Evolutionary conservation across 208 protist species (phyloP), one percentile per base, ranked within the genome.

Genomic region (Acanthamoeba royreba): DNA sequence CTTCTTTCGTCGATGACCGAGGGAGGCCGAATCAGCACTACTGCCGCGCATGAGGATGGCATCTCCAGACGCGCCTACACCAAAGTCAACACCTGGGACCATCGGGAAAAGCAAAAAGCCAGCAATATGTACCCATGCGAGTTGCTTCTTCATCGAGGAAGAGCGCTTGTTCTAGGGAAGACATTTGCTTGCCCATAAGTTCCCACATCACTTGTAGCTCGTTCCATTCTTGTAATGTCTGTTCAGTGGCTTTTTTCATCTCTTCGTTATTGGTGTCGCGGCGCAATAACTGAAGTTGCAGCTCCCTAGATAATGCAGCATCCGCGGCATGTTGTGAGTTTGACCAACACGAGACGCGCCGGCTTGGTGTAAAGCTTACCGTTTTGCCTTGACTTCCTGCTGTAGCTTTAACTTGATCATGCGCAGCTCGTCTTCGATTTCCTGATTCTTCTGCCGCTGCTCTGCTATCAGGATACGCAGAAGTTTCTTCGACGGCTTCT

Each of bases 331-430:
- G n/a, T n/a, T n/a, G n/a, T n/a, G n/a, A n/a, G n/a, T n/a, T n/a
- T n/a, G n/a, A n/a, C n/a, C n/a, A n/a, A n/a, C n/a, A n/a, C n/a
- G n/a, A n/a, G n/a, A n/a, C n/a, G n/a, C n/a, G n/a, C n/a, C n/a
- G n/a, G n/a, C n/a, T n/a, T n/a, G n/a, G n/a, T n/a, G n/a, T n/a
- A n/a, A 69, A 31, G 7, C n/a, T 17, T 81, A 81, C 72, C 72
- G 33, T 17, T 89, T 89, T 28, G 81, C 81, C 47, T 63, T 53
- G 46, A 45, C 17, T 9, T 89, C 81, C 53, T 89, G 81, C 47
- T 89, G 81, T 9, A 89, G 81, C 46, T 89, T 89, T 17, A 89
- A n/a, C 38, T 89, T 89, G 47, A 89, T 89, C 46, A 89, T 42
- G 9, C 81, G 81, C 5, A 89, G 81, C 49, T 89, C 81, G 81